A percentile compares a stretch with the other conserved stretches of the same genome.
Evolutionary conservation across 805 yeast species (phyloP).

Genomic region (Yarrowia bubula): DNA sequence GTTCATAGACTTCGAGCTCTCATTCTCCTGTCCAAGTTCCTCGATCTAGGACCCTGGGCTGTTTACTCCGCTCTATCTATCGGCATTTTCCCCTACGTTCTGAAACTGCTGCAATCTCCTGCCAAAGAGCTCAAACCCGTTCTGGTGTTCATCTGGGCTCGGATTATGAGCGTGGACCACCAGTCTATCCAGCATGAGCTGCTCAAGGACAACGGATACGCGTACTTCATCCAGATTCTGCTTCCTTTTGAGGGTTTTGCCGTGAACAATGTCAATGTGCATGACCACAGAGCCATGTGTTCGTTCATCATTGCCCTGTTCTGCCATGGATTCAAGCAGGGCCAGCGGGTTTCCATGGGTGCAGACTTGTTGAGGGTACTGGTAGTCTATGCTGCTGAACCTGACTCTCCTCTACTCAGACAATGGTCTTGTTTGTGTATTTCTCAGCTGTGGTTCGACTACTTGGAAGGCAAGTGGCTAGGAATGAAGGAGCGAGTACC

Average conservation of each 20-base stretch:
- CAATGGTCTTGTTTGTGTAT: conserved; percentile 88
- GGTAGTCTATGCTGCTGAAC: conserved; percentile 58
- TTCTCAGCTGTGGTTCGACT: conserved; percentile 70
- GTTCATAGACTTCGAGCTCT: conserved; percentile 90
- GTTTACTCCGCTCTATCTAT: conserved; percentile 88
- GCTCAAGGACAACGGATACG: conserved; percentile 85
- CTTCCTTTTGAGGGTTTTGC: conserved; percentile 43
- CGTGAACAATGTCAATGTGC: conserved; percentile 49
- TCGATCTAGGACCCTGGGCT: conserved; percentile 97
- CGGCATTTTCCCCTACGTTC: conserved; percentile 93
- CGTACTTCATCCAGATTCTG: conserved; percentile 79
- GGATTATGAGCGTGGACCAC: conserved; percentile 94
- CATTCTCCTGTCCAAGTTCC: conserved; percentile 74
- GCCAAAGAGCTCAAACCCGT: conserved; percentile 95
- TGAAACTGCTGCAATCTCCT: conserved; percentile 86
- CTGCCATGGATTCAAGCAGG: conserved; percentile 73
- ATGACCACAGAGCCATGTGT: conserved; percentile 85
- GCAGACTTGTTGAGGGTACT: conserved; percentile 70
- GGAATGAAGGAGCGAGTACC: conserved; percentile 64
- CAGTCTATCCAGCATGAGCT: conserved; percentile 87
- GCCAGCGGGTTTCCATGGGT: conserved; percentile 76
- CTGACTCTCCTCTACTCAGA: conserved; percentile 81
- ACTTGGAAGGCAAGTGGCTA: conserved; percentile 71
- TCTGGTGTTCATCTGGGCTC: conserved; percentile 93
- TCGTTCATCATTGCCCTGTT: conserved; percentile 85